Conservation (phyloP, 768 basidiomycete genomes). For the Lenzites betulinus region DNA sequence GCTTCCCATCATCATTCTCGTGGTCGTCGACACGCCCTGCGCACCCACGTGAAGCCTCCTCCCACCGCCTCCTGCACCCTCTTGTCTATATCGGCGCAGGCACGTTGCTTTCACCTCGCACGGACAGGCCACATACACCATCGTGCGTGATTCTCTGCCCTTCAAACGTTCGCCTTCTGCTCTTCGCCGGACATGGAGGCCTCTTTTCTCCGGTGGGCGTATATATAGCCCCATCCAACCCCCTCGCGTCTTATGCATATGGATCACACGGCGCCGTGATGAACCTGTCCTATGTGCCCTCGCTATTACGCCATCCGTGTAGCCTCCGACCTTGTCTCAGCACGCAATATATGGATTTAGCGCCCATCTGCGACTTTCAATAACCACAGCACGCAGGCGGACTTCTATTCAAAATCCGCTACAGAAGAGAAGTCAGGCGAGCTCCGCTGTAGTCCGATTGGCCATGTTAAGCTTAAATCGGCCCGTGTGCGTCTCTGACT, state of each 20-base stretch:
- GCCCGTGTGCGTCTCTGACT: too few relatives aligned
- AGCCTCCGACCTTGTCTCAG: neutral
- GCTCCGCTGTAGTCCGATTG: neutral
- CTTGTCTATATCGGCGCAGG: neutral
- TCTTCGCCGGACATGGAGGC: neutral
- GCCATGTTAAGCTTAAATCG: neutral
- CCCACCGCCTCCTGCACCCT: conserved; percentile 2
- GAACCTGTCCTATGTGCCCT: too few relatives aligned
- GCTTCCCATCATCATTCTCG: conserved; percentile 9
- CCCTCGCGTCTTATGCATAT: neutral
- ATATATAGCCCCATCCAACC: neutral
- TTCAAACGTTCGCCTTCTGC: conserved; percentile 7
- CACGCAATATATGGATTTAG: neutral
- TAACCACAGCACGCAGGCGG: too few relatives aligned
- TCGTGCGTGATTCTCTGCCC: conserved; percentile 6
- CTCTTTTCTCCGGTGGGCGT: neutral
- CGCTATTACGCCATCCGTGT: conserved; percentile 2
- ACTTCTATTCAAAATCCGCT: neutral
- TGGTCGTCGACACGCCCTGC: neutral
- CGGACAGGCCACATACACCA: conserved; percentile 1
- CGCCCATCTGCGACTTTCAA: neutral
- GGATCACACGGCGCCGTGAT: neutral
- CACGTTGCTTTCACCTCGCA: conserved; percentile 7
- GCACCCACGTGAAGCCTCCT: conserved; percentile 6
- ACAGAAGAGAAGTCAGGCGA: neutral